Evolutionary conservation across 345 rosid genomes (phyloP).

Genomic region (Anastatica hierochuntica): DNA sequence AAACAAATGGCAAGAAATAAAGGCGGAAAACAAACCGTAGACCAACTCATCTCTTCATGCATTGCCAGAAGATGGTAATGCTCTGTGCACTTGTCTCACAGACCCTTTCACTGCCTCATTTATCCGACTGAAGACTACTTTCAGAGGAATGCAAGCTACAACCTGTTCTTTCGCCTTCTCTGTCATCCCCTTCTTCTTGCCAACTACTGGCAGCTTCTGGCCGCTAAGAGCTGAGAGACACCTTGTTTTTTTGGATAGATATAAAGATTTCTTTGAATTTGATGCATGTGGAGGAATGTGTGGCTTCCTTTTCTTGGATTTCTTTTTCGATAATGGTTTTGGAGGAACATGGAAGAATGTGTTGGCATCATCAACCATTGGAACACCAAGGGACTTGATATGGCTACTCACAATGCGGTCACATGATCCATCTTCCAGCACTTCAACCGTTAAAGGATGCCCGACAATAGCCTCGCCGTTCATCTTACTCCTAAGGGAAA

Average conservation of each 20-base stretch:
- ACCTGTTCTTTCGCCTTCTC: conserved; percentile 50
- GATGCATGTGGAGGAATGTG: conserved; percentile 12
- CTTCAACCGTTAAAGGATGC: conserved; percentile 65
- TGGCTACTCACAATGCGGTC: conserved; percentile 22
- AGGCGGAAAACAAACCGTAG: neutral
- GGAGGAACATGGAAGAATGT: too few relatives aligned
- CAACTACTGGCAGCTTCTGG: conserved; percentile 32
- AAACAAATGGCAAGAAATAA: conserved; percentile 3
- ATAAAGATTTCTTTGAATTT: conserved; percentile 38
- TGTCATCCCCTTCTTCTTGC: conserved; percentile 26
- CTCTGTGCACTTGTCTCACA: conserved; percentile 28
- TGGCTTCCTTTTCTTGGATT: conserved; percentile 15
- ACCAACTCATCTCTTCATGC: conserved; percentile 13
- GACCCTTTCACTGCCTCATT: conserved; percentile 80
- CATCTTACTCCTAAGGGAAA: conserved; percentile 80
- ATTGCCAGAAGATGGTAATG: conserved; percentile 21
- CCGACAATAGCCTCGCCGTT: conserved; percentile 80
- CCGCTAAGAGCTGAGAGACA: conserved; percentile 68
- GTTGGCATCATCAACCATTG: conserved; percentile 15
- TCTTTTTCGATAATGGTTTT: conserved; percentile 18
- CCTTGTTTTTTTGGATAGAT: conserved; percentile 60
- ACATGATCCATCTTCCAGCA: conserved; percentile 34
- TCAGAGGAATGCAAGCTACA: conserved; percentile 73
- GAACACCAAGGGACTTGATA: conserved; percentile 17
- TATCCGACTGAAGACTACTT: conserved; percentile 83